Conservation (phyloP, 176 grass and related monocot genomes). For the Bolboschoenus planiculmis region DNA sequence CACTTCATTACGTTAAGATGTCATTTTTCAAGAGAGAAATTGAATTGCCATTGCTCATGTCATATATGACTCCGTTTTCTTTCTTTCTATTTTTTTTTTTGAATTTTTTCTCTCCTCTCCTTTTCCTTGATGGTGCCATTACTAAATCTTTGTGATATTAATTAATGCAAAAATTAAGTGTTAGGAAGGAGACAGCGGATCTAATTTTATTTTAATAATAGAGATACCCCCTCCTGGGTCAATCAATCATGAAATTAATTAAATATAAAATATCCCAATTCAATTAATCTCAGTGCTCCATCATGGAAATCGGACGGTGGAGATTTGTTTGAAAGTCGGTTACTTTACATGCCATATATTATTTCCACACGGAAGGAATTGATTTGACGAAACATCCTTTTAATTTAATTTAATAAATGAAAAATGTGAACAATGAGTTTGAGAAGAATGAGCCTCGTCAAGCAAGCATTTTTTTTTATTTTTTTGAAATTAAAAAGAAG, state of each 20-base stretch:
- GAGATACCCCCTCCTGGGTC: background rate
- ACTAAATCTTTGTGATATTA: constrained; percentile 5
- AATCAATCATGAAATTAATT: background rate
- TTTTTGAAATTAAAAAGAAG: background rate
- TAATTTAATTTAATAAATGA: background rate
- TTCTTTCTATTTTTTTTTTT: background rate
- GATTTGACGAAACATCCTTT: background rate
- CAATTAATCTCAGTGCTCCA: background rate
- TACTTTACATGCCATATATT: background rate
- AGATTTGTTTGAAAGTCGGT: background rate
- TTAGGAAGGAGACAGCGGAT: constrained; percentile 13
- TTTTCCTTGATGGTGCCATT: constrained; percentile 3
- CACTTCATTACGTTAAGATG: background rate
- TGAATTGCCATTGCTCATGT: background rate
- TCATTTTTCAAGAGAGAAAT: constrained; percentile 2
- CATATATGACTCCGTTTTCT: background rate
- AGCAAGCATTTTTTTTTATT: background rate
- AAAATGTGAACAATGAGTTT: constrained; percentile 7
- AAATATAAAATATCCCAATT: background rate
- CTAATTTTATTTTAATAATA: constrained; percentile 9
- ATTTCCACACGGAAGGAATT: background rate
- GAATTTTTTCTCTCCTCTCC: background rate
- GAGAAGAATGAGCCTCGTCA: background rate
- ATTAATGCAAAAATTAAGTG: background rate
- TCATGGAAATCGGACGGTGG: background rate